These are phyloP conservation scores for Sonneratia caseolaris DNA, from an alignment of 345 rosid genomes.

Conservation along the genomic window DNA sequence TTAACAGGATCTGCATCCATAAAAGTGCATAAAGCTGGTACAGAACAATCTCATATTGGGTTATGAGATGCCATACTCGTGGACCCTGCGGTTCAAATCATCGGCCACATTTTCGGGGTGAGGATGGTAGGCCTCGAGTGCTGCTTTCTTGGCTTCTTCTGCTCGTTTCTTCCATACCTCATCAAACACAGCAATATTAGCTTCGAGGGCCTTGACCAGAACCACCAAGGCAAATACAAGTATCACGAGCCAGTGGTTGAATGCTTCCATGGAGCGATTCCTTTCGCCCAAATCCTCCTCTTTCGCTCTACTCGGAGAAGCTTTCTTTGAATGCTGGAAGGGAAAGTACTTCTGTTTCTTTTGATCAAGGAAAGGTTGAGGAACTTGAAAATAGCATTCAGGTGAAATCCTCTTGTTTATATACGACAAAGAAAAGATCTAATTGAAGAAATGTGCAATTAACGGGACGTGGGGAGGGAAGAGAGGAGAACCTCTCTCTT, in stretches of 20 bases:
- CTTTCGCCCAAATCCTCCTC: not conserved
- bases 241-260: not conserved
- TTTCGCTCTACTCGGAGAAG: not conserved
- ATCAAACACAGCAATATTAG: constrained; percentile 19
- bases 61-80: constrained; percentile 12
- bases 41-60: not conserved
- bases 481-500: constrained; percentile 1
- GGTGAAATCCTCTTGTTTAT: not conserved
- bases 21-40: too few species aligned
- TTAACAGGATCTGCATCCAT: not conserved
- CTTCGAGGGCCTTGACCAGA: constrained; percentile 17
- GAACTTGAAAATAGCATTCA: not conserved
- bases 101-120: constrained; percentile 18
- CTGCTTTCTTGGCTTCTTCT: constrained; percentile 21
- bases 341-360: not conserved
- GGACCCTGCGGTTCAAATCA: constrained; percentile 14
- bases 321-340: not conserved
- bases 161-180: constrained; percentile 32
- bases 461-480: not conserved
- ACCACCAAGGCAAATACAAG: constrained; percentile 19
- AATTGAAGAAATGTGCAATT: constrained; percentile 2
- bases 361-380: not conserved
- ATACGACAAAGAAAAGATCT: not conserved
- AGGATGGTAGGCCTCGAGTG: constrained; percentile 19
- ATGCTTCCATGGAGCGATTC: constrained; percentile 4